Evolutionary conservation across 306 rosid species (phyloP).

Genomic region (Prunus armeniaca): DNA sequence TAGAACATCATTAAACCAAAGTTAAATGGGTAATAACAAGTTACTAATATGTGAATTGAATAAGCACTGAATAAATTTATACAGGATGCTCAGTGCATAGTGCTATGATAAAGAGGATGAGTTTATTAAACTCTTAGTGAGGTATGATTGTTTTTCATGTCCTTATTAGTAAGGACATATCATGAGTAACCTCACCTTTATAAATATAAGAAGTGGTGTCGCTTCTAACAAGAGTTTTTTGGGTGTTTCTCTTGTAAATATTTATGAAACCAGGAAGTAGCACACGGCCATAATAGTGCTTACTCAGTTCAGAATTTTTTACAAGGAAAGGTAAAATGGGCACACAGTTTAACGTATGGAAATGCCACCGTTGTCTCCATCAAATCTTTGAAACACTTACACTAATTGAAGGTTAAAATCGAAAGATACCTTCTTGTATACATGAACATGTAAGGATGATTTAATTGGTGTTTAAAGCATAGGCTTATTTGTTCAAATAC

Average conservation of each 20-base stretch:
- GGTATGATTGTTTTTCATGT: no score
- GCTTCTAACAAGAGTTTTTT: no score
- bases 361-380: not conserved
- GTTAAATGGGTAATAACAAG: conserved; percentile 9
- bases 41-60: not conserved
- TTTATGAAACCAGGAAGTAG: not conserved
- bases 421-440: not conserved
- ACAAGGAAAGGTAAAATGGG: not conserved
- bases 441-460: not conserved
- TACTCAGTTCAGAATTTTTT: not conserved
- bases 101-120: no score
- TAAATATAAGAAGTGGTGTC: no score
- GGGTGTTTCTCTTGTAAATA: not conserved
- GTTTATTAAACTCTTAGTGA: no score
- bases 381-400: not conserved
- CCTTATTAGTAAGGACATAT: no score
- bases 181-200: no score
- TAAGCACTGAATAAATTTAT: no score
- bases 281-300: not conserved
- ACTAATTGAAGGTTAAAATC: not conserved
- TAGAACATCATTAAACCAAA: not conserved
- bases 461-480: no score
- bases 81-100: no score
- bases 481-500: no score
- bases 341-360: no score